Base-by-base conservation (phyloP, 176 grass and related monocot species). In the Neostapfia colusana region DNA sequence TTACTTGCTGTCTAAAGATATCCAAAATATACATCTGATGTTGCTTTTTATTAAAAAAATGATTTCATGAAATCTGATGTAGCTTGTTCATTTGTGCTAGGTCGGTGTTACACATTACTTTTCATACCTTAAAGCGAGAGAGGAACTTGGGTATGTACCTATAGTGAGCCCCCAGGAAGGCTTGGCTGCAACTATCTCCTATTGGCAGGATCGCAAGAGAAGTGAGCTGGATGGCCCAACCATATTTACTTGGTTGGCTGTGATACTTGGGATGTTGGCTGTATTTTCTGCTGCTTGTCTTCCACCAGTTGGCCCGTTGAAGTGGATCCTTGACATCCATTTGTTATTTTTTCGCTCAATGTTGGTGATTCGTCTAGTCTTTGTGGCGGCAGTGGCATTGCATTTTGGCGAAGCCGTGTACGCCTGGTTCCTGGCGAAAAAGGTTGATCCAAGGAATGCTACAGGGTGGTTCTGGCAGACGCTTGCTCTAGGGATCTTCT, bases 381-480 rank as follows among this genome's bases (percentile, higher is more conserved):
- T 86, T 56, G 38, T 63, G 5, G n/a, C 13, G 23, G 36, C 89
- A 4, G 21, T 55, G 25, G 80, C 77, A 46, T 3, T 59, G 7
- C 91, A 99, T 77, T 8, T 75, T 40, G 80, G 77, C 0, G 95
- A 99, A 87, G 87, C 46, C 2, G 0, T 85, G 4, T 99, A 92
- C 46, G 91, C 95, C 9, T 92, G 87, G 85, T 85, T 85, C 73
- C 63, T 99, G 83, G 84, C 95, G 0, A 95, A 56, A 50, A 95
- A 65, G 77, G 69, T 90, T 13, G 95, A 95, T 50, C 95, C 91
- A 12, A 68, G 58, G 78, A 99, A 99, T 72, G 83, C 91, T 5
- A 46, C 37, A 35, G 92, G 85, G 6, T 99, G 95, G 95, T 95
- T 99, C 67, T 92, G 87, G 89, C 95, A 99, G 65, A 99, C 95